Evolutionary conservation across 2,329 filamentous ascomycete genomes (phyloP).

Genomic region (Fusarium torreyae): DNA sequence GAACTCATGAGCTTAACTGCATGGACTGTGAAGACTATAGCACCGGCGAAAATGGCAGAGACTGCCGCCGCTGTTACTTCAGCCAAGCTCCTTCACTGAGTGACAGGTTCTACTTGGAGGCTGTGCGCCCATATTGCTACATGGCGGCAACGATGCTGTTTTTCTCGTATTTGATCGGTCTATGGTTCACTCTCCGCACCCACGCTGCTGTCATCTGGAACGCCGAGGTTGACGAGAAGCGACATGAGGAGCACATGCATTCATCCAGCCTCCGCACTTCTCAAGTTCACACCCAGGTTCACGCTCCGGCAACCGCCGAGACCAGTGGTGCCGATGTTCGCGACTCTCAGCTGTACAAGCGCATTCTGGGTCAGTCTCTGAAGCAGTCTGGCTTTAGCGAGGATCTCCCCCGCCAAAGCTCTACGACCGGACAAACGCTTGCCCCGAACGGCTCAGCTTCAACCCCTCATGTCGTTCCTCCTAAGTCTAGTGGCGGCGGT

Average conservation of each 20-base stretch:
- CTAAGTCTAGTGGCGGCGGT: slow-evolving; percentile 67
- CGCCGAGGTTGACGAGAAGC: slow-evolving; percentile 84
- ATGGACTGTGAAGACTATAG: slow-evolving; percentile 70
- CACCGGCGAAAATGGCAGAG: slow-evolving; percentile 65
- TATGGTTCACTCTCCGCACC: slow-evolving; percentile 95
- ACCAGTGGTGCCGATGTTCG: slow-evolving; percentile 78
- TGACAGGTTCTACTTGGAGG: slow-evolving; percentile 90
- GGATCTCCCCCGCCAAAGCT: slow-evolving; percentile 59
- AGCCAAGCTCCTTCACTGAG: slow-evolving; percentile 87
- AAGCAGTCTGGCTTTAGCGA: slow-evolving; percentile 83
- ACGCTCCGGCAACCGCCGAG: slow-evolving; percentile 58
- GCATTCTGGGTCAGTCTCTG: slow-evolving; percentile 91
- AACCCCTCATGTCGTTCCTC: slow-evolving; percentile 83
- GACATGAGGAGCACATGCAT: slow-evolving; percentile 67
- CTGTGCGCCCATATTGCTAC: slow-evolving; percentile 94
- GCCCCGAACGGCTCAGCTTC: slow-evolving; percentile 61
- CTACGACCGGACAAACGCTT: slow-evolving; percentile 53
- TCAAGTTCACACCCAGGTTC: slow-evolving; percentile 53
- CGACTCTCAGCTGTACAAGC: slow-evolving; percentile 91
- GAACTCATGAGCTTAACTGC: slow-evolving; percentile 95
- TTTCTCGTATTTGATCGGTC: slow-evolving; percentile 91
- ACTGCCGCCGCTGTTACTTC: slow-evolving; percentile 95
- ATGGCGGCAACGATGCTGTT: slow-evolving; percentile 89
- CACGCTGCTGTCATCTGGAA: slow-evolving; percentile 99
- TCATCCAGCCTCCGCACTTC: slow-evolving; percentile 54